A percentile compares a stretch with the other conserved stretches of the same genome.
Evolutionary conservation across 2,329 filamentous ascomycete species (phyloP).

Genomic region (Scedosporium apiospermum): DNA sequence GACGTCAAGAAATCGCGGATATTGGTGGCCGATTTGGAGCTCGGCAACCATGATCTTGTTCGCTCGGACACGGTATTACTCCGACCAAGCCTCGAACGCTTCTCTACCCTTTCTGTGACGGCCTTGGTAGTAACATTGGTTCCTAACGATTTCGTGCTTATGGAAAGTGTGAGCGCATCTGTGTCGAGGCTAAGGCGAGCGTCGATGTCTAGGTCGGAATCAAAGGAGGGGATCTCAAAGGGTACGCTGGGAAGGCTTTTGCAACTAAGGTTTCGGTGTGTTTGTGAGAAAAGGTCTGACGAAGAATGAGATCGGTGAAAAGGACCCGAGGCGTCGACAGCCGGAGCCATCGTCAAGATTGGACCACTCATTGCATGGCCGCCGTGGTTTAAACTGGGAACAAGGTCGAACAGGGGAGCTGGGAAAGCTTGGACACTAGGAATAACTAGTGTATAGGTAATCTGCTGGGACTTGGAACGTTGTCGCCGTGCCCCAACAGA

Average conservation of each 20-base stretch:
- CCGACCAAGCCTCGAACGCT: slow-evolving; percentile 22
- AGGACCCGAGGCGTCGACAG: slow-evolving; percentile 20
- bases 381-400: slow-evolving; percentile 10
- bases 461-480: background rate
- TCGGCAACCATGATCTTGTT: slow-evolving; percentile 42
- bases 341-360: slow-evolving; percentile 28
- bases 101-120: slow-evolving; percentile 6
- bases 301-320: slow-evolving; percentile 26
- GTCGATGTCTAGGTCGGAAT: slow-evolving; percentile 39
- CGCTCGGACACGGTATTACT: slow-evolving; percentile 38
- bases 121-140: background rate
- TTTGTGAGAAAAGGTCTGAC: slow-evolving; percentile 20
- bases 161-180: slow-evolving; percentile 1
- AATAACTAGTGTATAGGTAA: slow-evolving; percentile 6
- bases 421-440: slow-evolving; percentile 3
- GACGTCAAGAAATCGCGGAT: slow-evolving; percentile 17
- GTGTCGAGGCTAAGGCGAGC: slow-evolving; percentile 30
- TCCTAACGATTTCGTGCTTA: background rate
- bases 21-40: slow-evolving; percentile 31
- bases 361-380: slow-evolving; percentile 26
- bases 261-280: slow-evolving; percentile 21
- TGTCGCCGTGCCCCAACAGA: background rate
- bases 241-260: slow-evolving; percentile 16
- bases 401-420: slow-evolving; percentile 10
- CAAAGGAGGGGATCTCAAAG: slow-evolving; percentile 45